Evolutionary conservation across 139 green algal species (phyloP), one percentile per base, ranked within the genome.

Genomic region (Chlamydomonas eustigma): DNA sequence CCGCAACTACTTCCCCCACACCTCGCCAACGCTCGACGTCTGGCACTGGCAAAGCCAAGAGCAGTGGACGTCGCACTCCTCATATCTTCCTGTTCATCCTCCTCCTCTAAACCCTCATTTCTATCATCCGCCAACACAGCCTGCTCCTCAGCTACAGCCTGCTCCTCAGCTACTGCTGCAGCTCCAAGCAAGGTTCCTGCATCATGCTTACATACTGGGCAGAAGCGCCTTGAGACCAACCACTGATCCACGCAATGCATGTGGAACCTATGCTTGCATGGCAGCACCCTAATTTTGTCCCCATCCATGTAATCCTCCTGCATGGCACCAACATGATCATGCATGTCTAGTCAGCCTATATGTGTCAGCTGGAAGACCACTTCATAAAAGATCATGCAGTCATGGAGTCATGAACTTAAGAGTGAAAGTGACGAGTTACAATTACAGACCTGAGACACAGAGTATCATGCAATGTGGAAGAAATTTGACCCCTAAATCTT

Each of bases 121-220:
- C n/a, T n/a, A n/a, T n/a, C n/a, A 58, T 12, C 44, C 18, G 44
- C 44, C 44, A 58, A 12, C 44, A 28, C 44, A 58, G 44, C 44
- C 44, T 12, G 18, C 44, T 58, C 44, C 18, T 58, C 12, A 28
- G 12, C 12, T 18, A 12, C 44, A 58, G 12, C 44, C 44, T 12
- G 44, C 44, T 28, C 18, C 44, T n/a, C n/a, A n/a, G n/a, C n/a
- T n/a, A n/a, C n/a, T n/a, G n/a, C n/a, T n/a, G n/a, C n/a, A n/a
- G n/a, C n/a, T n/a, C n/a, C n/a, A n/a, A 58, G 44, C 44, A 58
- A 18, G 12, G 6, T 68, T 4, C 52, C 18, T 1, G 80, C 80
- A 64, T 85, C 76, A 39, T 82, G 76, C 64, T 86, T 86, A 73
- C 81, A 86, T 34, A 82, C 52, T 37, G 81, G 81, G 68, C 81